Evolutionary conservation across 371 early-diverging fungal genomes (phyloP).

Genomic region (Zancudomyces culisetae): DNA sequence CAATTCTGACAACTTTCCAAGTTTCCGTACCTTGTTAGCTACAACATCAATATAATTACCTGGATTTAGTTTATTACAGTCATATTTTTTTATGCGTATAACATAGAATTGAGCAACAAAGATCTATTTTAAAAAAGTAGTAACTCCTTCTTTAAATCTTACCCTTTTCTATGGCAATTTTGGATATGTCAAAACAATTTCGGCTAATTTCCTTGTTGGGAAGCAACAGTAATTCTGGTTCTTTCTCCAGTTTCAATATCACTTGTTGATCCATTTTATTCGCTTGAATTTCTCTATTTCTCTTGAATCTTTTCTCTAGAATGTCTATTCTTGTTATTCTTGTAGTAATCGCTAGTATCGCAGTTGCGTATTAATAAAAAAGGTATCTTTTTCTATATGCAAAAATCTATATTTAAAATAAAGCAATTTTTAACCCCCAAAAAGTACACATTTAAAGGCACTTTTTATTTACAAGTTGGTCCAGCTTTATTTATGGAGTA

Average conservation of each 20-base stretch:
- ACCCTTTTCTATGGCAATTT: slow-evolving; percentile 2
- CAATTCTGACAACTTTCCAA: background rate
- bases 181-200: slow-evolving; percentile 3
- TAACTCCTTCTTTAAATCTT: background rate
- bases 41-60: too few species aligned
- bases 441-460: too few species aligned
- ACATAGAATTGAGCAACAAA: background rate
- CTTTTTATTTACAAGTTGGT: too few species aligned
- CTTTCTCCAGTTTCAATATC: background rate
- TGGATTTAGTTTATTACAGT: background rate
- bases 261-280: too few species aligned
- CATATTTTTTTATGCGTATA: background rate
- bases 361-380: too few species aligned
- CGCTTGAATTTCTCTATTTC: background rate
- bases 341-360: too few species aligned
- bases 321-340: background rate
- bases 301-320: background rate
- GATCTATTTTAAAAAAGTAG: background rate
- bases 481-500: too few species aligned
- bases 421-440: too few species aligned
- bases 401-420: too few species aligned
- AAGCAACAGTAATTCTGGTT: background rate
- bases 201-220: background rate
- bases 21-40: background rate
- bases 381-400: too few species aligned